Evolutionary conservation across 768 basidiomycete genomes (phyloP).

Genomic region (Suillus alpinus): DNA sequence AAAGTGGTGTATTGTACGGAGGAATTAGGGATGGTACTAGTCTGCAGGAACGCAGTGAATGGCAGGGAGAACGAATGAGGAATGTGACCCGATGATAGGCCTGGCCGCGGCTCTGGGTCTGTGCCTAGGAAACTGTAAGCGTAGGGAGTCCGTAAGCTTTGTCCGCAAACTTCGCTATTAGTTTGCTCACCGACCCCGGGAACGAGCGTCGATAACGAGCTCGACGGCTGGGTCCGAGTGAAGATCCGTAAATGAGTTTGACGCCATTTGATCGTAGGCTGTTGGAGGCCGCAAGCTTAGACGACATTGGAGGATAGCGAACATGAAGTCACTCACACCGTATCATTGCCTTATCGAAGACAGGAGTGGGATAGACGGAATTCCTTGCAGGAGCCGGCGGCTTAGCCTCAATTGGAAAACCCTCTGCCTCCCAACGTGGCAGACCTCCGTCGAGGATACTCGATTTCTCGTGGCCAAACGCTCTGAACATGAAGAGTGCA

Average conservation of each 20-base stretch:
- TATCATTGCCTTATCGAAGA: conserved; percentile 47
- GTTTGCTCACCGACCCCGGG: conserved; percentile 65
- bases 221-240: conserved; percentile 46
- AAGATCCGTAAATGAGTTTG: conserved; percentile 57
- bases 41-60: conserved; percentile 69
- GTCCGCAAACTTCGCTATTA: conserved; percentile 1
- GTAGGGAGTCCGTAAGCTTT: conserved; percentile 5
- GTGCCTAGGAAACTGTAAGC: conserved; percentile 67
- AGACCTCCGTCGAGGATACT: conserved; percentile 93
- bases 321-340: conserved; percentile 36
- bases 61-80: conserved; percentile 84
- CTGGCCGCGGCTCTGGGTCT: conserved; percentile 86
- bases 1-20: conserved; percentile 56
- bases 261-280: conserved; percentile 82
- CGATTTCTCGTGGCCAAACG: conserved; percentile 84
- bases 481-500: conserved; percentile 91
- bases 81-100: conserved; percentile 89
- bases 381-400: conserved; percentile 22
- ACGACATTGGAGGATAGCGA: conserved; percentile 29
- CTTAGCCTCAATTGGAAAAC: conserved; percentile 46
- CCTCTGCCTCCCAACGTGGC: conserved; percentile 74
- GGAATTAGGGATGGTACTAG: conserved; percentile 30
- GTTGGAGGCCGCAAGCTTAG: conserved; percentile 13
- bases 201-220: conserved; percentile 85
- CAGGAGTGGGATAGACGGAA: conserved; percentile 51